Evolutionary conservation across 148 eudicot species (phyloP), one percentile per base, ranked within the genome.

Genomic region (Rhododendron kiyosumense): DNA sequence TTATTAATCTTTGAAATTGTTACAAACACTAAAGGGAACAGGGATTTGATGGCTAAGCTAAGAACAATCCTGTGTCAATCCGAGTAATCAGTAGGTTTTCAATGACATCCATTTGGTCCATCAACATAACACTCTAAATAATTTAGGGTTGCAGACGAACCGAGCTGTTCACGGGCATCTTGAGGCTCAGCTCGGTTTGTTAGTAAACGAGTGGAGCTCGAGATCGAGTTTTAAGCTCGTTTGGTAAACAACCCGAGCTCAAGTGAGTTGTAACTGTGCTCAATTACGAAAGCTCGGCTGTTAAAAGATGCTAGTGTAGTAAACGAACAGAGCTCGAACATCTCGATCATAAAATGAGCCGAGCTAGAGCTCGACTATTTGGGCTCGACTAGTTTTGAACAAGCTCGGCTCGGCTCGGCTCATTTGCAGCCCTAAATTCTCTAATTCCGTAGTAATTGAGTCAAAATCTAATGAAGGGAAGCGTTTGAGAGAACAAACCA

Each of bases 401-500:
- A 1, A 54, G 6, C 61, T 15, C 22, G 24, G 7, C 22, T 15
- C 22, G 24, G 7, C 22, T 54, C 22, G 17, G 20, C 61, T 54
- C 61, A 17, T 54, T 54, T 18, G 61, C 24, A 54, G 24, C 24
- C 61, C 61, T 54, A 54, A 54, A 14, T 46, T 54, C 26, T 18
- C 24, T 20, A 75, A 36, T 24, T 0, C 36, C 71, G 43, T 12
- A 10, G 12, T 78, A 18, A 77, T 13, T 59, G 49, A 67, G 26
- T 78, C 61, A 34, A 49, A 57, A 41, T 28, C 2, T 82, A 45
- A 54, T 17, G 17, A n/a, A 57, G 45, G 41, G 76, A 12, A 36
- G 61, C 12, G 34, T 36, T 54, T 54, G 71, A 77, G 67, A 79
- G 13, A 82, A 85, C 92, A 43, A 89, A 97, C 99, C 94, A 95